phyloP scores from a whole-genome alignment of 129 eudicot species.

The sunflower (Helianthus annuus) region DNA sequence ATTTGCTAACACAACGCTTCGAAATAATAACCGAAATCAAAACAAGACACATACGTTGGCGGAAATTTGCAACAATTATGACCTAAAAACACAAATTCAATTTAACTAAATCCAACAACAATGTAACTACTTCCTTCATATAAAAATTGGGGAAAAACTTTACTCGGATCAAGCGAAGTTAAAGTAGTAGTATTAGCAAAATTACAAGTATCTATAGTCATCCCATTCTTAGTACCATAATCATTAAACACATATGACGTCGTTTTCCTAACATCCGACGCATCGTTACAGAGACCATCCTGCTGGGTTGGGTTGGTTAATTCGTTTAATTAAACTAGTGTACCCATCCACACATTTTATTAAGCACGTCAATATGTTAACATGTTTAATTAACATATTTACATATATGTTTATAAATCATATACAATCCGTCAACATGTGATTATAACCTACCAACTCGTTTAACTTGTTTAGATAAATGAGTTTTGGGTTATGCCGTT shows the following conservation, averaged over 20 bases:
- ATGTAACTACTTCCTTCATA: background rate
- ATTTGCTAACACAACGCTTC: background rate
- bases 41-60: conserved; percentile 56
- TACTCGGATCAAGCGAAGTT: conserved; percentile 80
- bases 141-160: background rate
- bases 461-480: too few relatives aligned
- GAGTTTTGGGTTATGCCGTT: too few relatives aligned
- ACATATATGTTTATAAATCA: too few relatives aligned
- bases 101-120: background rate
- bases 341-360: too few relatives aligned
- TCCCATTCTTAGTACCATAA: conserved; percentile 64
- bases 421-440: too few relatives aligned
- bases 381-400: too few relatives aligned
- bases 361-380: too few relatives aligned
- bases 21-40: background rate
- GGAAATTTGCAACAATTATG: conserved; percentile 69
- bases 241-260: conserved; percentile 84
- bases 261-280: conserved; percentile 56
- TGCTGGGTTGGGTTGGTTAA: conserved; percentile 53
- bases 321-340: too few relatives aligned
- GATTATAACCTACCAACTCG: too few relatives aligned
- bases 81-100: conserved; percentile 49
- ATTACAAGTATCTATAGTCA: conserved; percentile 65
- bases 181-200: conserved; percentile 72
- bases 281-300: conserved; percentile 73